Conservation (phyloP, 768 basidiomycete genomes). For the Pulveroboletus sp. region DNA sequence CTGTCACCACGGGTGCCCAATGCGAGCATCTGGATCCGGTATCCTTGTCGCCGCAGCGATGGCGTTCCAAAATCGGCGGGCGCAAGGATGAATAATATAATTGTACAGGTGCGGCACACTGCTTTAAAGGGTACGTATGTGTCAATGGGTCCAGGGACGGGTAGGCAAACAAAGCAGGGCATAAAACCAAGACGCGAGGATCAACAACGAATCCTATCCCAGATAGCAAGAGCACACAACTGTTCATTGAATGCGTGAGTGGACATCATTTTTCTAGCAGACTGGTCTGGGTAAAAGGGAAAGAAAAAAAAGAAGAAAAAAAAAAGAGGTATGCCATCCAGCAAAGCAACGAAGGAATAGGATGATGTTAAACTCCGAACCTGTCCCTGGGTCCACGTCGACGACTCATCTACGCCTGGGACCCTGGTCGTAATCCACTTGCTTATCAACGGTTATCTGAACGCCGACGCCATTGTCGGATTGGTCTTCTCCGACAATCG, state of each 20-base stretch:
- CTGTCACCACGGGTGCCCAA: too few relatives aligned
- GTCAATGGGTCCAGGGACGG: too few relatives aligned
- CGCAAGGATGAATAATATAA: neutral
- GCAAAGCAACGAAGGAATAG: neutral
- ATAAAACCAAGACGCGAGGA: neutral
- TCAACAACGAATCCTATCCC: conserved; percentile 8
- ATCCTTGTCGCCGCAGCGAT: too few relatives aligned
- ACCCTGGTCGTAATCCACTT: conserved; percentile 48
- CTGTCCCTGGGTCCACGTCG: neutral
- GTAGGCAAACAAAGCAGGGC: neutral
- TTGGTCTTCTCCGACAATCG: conserved; percentile 33
- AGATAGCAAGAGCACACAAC: neutral
- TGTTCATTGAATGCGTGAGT: neutral
- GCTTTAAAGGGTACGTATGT: neutral
- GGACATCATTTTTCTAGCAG: conserved; percentile 1
- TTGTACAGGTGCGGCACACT: neutral
- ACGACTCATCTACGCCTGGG: conserved; percentile 14
- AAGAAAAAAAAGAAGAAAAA: neutral
- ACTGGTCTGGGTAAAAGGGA: neutral
- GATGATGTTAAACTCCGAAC: neutral
- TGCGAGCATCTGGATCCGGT: too few relatives aligned
- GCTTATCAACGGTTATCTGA: conserved; percentile 55
- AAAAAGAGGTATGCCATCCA: neutral
- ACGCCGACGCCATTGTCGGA: conserved; percentile 40
- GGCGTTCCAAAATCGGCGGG: too few relatives aligned